Percentiles rank a stretch among this genome's conserved stretches.
phyloP scores from a whole-genome alignment of 2,329 filamentous ascomycete genomes.

The Magnaporthiopsis rhizophila region DNA sequence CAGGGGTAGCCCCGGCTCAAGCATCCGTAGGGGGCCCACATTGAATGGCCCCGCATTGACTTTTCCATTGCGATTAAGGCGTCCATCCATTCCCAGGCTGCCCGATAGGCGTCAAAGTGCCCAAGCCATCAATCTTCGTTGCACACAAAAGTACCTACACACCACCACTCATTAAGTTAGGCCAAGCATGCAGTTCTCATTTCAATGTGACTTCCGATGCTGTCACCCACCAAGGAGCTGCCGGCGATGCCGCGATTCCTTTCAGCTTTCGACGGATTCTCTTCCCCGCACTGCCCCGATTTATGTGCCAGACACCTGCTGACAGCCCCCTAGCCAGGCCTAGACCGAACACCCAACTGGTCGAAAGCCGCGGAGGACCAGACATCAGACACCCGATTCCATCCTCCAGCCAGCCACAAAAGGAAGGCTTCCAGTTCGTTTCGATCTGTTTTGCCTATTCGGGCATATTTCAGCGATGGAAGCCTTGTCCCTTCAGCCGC shows the following conservation, averaged over 20 bases:
- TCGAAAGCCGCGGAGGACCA: neutral
- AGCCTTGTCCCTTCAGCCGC: too few relatives aligned
- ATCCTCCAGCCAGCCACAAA: neutral
- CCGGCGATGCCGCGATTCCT: too few relatives aligned
- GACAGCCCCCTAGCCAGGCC: neutral
- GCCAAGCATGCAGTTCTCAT: too few relatives aligned
- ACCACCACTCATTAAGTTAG: too few relatives aligned
- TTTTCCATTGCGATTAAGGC: neutral
- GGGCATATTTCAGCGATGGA: neutral
- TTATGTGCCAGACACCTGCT: neutral
- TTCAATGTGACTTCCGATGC: too few relatives aligned
- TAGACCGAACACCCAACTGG: neutral
- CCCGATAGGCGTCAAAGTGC: too few relatives aligned
- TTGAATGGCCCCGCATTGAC: neutral
- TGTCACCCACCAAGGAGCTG: too few relatives aligned
- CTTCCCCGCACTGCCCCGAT: neutral
- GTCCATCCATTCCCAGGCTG: too few relatives aligned
- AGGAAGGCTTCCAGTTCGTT: neutral
- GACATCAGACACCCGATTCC: neutral
- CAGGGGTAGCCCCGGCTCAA: neutral
- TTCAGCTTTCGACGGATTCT: neutral
- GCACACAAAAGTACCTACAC: too few relatives aligned
- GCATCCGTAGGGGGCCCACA: neutral
- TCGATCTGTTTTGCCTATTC: neutral
- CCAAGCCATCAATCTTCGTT: too few relatives aligned